Base-by-base conservation (phyloP, 768 basidiomycete species). In the Omphalotus guepiniiformis region DNA sequence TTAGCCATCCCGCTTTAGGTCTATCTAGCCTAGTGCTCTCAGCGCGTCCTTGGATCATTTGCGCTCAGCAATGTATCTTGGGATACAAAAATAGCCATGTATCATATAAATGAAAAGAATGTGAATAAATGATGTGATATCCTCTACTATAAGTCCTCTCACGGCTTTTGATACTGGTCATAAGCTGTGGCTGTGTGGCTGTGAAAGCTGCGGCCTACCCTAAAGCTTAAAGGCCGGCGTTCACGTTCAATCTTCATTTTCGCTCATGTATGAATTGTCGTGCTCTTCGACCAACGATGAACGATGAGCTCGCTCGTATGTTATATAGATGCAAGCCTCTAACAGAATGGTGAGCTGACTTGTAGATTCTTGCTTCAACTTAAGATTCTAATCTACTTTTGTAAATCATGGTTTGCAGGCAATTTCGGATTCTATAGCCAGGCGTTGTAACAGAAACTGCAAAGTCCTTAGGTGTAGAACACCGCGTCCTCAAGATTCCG, bases 321-420 rank as follows among this genome's bases (percentile, higher is more conserved):
- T 65, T 86, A 50, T 61, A 61, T 27, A 62, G 60, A 51, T 77
- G 74, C 50, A 62, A 53, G 16, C 82, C 81, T 32, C 75, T 75
- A 3, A 50, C 55, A 5, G 78, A 78, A 21, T 82, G 81, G 80
- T 55, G 66, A 1, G 49, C 54, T 3, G 67, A 57, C 42, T 3
- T n/a, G 6, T 15, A 65, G 52, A 49, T 46, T 16, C 32, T 23
- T 32, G 39, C 39, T 34, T 7, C 21, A 41, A 34, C 16, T 44
- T 39, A 47, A 40, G 35, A 18, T 39, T 28, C 21, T 30, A 18
- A 36, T 30, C 25, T 19, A 38, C 18, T 21, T n/a, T 21, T 50
- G 71, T 92, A 42, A 72, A 85, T 55, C 90, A 93, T 66, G 60
- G 65, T n/a, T 67, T 92, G 18, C 90, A 92, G 60, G 50, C 68